Evolutionary conservation across 2,329 filamentous ascomycete genomes (phyloP).

Genomic region (Fusarium sp.): DNA sequence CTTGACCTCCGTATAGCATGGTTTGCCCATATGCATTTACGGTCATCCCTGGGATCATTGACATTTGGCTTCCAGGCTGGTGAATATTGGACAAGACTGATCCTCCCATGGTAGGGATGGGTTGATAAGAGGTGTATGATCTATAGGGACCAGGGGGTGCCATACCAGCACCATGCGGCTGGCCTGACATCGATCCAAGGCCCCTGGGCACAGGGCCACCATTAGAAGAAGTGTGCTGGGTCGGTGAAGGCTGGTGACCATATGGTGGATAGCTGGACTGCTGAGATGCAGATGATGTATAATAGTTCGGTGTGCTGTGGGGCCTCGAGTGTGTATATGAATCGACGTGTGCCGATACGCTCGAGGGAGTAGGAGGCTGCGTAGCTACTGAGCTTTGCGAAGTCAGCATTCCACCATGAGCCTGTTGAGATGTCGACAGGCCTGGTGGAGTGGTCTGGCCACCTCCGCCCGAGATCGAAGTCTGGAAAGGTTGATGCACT

Average conservation of each 20-base stretch:
- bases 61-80: conserved; percentile 76
- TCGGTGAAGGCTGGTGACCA: conserved; percentile 45
- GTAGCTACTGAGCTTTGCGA: conserved; percentile 45
- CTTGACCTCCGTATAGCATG: conserved; percentile 67
- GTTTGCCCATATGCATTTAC: conserved; percentile 64
- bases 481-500: conserved; percentile 71
- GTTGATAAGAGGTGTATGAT: conserved; percentile 55
- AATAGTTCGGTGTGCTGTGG: conserved; percentile 69
- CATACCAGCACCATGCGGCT: conserved; percentile 43
- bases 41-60: conserved; percentile 71
- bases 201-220: conserved; percentile 50
- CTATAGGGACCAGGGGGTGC: conserved; percentile 62
- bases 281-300: conserved; percentile 61
- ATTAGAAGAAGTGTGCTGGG: conserved; percentile 59
- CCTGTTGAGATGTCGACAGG: conserved; percentile 44
- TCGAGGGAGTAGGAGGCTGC: conserved; percentile 61
- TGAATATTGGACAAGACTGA: conserved; percentile 82
- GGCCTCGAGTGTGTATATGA: conserved; percentile 61
- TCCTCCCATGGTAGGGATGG: conserved; percentile 70
- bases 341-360: conserved; percentile 65
- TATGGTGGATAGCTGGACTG: conserved; percentile 58
- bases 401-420: conserved; percentile 39
- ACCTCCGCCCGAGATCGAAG: conserved; percentile 61
- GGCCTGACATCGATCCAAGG: conserved; percentile 47
- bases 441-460: conserved; percentile 46